Percentiles rank a stretch among this genome's conserved stretches.
phyloP scores from a whole-genome alignment of 1,284 basidiomycete species.

The Melampsora americana region DNA sequence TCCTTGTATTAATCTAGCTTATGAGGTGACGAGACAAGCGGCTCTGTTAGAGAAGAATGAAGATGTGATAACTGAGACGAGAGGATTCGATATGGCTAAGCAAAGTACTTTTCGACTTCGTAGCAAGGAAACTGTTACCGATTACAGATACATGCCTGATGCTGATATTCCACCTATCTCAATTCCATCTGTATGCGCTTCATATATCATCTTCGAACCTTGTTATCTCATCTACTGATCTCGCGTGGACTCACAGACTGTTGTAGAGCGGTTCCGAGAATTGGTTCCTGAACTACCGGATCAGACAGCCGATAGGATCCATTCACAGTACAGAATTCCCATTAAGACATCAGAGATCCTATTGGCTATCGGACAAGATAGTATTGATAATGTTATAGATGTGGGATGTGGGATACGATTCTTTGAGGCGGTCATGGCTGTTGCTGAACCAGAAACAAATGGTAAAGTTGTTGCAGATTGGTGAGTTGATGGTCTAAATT shows the following conservation, averaged over 20 bases:
- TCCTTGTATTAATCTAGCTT: conserved; percentile 54
- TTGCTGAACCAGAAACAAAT: not conserved
- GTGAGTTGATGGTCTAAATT: not conserved
- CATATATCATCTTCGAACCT: not conserved
- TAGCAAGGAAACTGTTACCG: conserved; percentile 86
- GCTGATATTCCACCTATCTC: conserved; percentile 78
- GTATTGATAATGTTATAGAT: conserved; percentile 58
- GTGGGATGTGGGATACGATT: conserved; percentile 56
- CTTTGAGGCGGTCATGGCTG: conserved; percentile 30
- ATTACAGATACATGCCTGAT: conserved; percentile 98
- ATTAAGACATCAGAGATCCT: conserved; percentile 71
- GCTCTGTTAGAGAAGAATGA: conserved; percentile 60
- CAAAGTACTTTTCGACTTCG: conserved; percentile 78
- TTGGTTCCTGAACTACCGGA: conserved; percentile 76
- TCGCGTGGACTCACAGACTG: conserved; percentile 48
- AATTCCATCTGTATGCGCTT: conserved; percentile 54
- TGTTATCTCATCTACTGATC: not conserved
- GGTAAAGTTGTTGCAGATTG: conserved; percentile 35
- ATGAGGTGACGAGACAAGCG: conserved; percentile 72
- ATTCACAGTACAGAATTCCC: conserved; percentile 61
- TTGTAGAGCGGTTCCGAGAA: conserved; percentile 62
- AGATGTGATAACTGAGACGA: conserved; percentile 74
- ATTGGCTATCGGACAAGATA: conserved; percentile 64
- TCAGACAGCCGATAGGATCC: conserved; percentile 64
- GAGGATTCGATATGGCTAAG: conserved; percentile 79